Percentiles rank a stretch among this genome's conserved stretches.
phyloP scores from a whole-genome alignment of 2,329 filamentous ascomycete genomes.

The Colletotrichum trifolii region DNA sequence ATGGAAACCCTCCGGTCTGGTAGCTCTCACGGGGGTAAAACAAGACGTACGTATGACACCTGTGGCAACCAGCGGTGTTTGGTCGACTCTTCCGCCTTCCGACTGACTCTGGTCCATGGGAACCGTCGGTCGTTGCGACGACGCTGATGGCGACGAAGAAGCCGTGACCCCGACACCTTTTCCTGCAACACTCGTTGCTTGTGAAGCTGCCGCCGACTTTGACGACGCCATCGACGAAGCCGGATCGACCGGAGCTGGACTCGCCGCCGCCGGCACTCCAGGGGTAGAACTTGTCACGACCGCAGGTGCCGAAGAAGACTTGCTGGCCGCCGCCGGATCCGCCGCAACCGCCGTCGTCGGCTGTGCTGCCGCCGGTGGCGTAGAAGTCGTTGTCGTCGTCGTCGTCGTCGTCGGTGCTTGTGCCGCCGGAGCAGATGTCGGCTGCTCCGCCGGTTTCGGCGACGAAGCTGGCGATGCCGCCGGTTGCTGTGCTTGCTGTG shows the following conservation, averaged over 20 bases:
- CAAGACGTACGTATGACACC: constrained; percentile 21
- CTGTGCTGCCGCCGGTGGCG: not conserved
- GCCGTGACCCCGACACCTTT: too few relatives aligned
- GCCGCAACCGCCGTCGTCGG: not conserved
- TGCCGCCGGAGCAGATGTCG: not conserved
- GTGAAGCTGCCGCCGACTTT: too few relatives aligned
- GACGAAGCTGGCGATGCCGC: constrained; percentile 7
- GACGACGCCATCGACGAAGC: not conserved
- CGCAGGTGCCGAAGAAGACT: not conserved
- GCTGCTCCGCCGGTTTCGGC: constrained; percentile 12
- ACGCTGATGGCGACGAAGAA: too few relatives aligned
- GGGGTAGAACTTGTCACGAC: too few relatives aligned
- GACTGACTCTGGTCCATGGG: not conserved
- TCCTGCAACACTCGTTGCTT: too few relatives aligned
- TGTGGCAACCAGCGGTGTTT: constrained; percentile 22
- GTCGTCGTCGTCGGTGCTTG: not conserved
- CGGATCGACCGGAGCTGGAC: not conserved
- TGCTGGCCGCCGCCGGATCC: not conserved
- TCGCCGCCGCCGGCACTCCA: not conserved
- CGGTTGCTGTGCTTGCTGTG: constrained; percentile 15
- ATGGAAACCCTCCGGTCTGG: not conserved
- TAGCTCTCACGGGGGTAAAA: not conserved
- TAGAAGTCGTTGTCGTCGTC: not conserved
- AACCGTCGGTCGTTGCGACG: not conserved
- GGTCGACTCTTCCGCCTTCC: not conserved